Evolutionary conservation across 2,329 filamentous ascomycete genomes (phyloP), one percentile per base, ranked within the genome.

Genomic region (Pseudogymnoascus sp.): DNA sequence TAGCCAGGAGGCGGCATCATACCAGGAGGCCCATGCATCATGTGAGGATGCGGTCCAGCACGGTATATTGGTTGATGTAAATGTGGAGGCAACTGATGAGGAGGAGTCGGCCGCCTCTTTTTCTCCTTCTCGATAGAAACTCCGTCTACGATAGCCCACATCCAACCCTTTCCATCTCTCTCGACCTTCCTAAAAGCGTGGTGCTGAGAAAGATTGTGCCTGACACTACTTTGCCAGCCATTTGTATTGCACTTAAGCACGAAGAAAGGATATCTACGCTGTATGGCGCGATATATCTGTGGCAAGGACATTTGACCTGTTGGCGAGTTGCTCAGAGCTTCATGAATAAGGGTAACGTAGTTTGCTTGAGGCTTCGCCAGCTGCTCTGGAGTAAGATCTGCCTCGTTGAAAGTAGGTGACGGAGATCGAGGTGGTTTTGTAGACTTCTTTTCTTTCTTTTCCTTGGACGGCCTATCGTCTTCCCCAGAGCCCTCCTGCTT

Each of bases 301-400:
- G 84, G 82, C 12, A 86, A 74, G 62, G 83, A 83, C 73, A 85
- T 80, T 63, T 78, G 75, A 5, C 78, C 78, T 31, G 73, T 77
- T 34, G 75, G 71, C 5, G 81, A 79, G 8, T 79, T 77, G 0
- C 77, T 76, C 14, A 86, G 79, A 12, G 82, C 81, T 66, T 85
- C 82, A 66, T 83, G 80, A 61, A 85, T 82, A 45, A 85, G 77
- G 14, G 80, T 77, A 10, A 85, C 80, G 69, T 86, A 86, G 42
- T 83, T 85, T n/a, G 77, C 75, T 0, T 75, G 74, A 1, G 83
- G 83, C 74, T 90, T 89, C 64, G 86, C 84, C 61, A 92, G 78
- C 75, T 92, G 87, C 70, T 92, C 89, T 37, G 87, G 85, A 1
- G 88, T 90, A 72, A 88, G 80, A 69, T 88, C 71, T 23, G 68